Evolutionary conservation across 495 filamentous ascomycete species (phyloP).

Genomic region (Cetradonia linearis): DNA sequence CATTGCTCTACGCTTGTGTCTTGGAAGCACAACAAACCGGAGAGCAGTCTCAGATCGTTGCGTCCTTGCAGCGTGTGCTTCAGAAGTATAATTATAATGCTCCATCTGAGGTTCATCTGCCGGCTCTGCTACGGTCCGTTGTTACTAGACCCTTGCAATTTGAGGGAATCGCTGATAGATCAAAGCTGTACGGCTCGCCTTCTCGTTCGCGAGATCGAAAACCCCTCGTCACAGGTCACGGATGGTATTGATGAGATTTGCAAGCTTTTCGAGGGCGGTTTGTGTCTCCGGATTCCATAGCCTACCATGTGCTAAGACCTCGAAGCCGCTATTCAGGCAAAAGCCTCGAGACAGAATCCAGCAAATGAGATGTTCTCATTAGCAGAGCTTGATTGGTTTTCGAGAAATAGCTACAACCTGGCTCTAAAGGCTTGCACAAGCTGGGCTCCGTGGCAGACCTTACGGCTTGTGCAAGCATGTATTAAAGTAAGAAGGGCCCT

Average conservation of each 20-base stretch:
- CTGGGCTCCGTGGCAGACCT: slow-evolving; percentile 42
- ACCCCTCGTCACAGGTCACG: slow-evolving; percentile 6
- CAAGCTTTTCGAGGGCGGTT: slow-evolving; percentile 53
- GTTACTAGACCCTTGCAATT: not conserved
- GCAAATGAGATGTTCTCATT: slow-evolving; percentile 39
- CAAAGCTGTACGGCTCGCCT: slow-evolving; percentile 47
- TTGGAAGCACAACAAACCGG: slow-evolving; percentile 60
- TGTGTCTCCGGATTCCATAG: slow-evolving; percentile 17
- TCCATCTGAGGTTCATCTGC: slow-evolving; percentile 49
- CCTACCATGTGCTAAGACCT: not conserved
- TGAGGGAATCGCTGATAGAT: not conserved
- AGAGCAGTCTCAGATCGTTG: slow-evolving; percentile 46
- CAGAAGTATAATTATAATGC: slow-evolving; percentile 42
- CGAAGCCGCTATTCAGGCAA: slow-evolving; percentile 39
- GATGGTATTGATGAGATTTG: slow-evolving; percentile 43
- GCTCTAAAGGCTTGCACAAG: slow-evolving; percentile 48
- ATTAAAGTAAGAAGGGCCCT: slow-evolving; percentile 32
- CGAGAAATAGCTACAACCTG: slow-evolving; percentile 65
- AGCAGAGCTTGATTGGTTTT: slow-evolving; percentile 71
- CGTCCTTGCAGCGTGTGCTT: slow-evolving; percentile 48
- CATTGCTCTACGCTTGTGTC: slow-evolving; percentile 64
- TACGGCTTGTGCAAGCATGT: slow-evolving; percentile 50
- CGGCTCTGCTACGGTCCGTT: slow-evolving; percentile 51
- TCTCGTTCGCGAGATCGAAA: slow-evolving; percentile 42
- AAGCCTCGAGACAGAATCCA: slow-evolving; percentile 27